Conservation (phyloP, 2,329 filamentous ascomycete genomes). For the Dryadomyces quercivorus region DNA sequence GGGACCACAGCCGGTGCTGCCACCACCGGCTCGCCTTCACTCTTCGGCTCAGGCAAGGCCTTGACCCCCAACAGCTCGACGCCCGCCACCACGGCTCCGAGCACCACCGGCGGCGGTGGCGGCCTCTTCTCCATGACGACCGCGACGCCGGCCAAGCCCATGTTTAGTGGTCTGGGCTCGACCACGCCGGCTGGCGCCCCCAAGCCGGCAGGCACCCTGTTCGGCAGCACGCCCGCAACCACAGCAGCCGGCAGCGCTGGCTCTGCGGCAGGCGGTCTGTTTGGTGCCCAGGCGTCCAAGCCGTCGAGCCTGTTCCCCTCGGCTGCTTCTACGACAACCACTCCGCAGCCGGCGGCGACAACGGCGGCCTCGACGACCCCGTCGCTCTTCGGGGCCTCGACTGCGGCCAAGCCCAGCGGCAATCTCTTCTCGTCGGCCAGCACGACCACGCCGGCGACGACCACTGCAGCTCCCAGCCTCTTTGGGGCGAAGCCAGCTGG, state of each 20-base stretch:
- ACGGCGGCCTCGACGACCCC: conserved; percentile 10
- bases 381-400: neutral
- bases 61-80: neutral
- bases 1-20: neutral
- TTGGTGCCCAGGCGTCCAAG: neutral
- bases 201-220: conserved; percentile 14
- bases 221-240: conserved; percentile 4
- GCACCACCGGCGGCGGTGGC: conserved; percentile 6
- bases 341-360: conserved; percentile 3
- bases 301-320: neutral
- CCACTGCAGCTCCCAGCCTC: conserved; percentile 10
- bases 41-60: neutral
- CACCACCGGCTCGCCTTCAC: neutral
- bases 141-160: conserved; percentile 32
- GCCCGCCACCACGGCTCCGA: conserved; percentile 7
- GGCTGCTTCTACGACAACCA: neutral
- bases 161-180: conserved; percentile 29
- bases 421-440: conserved; percentile 15
- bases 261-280: conserved; percentile 2
- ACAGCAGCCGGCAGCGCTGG: neutral
- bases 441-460: conserved; percentile 9
- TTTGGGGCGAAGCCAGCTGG: conserved; percentile 5
- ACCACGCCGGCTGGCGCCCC: conserved; percentile 43
- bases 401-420: conserved; percentile 6
- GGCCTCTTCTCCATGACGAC: conserved; percentile 12